These are phyloP conservation scores for Penicillium turbatum DNA, from an alignment of 495 filamentous ascomycete genomes.

Conservation along the genomic window DNA sequence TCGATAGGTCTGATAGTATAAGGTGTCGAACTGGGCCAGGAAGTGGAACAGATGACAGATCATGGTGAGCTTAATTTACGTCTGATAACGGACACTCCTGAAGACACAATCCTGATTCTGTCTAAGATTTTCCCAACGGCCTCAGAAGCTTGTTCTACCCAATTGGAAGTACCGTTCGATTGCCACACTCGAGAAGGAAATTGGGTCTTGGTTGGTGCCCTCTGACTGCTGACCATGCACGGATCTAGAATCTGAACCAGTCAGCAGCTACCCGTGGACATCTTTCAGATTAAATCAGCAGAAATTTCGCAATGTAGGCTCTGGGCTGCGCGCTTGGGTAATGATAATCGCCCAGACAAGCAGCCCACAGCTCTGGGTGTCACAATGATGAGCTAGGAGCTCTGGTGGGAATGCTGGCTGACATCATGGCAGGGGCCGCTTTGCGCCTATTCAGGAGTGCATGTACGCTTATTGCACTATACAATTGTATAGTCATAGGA, in stretches of 20 bases:
- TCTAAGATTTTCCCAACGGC: background rate
- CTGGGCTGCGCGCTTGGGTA: constrained; percentile 2
- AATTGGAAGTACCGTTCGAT: background rate
- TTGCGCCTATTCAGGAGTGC: background rate
- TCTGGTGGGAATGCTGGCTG: constrained; percentile 12
- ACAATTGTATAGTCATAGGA: background rate
- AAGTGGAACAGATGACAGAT: background rate
- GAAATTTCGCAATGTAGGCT: background rate
- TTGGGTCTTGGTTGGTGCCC: background rate
- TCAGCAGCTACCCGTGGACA: constrained; percentile 9
- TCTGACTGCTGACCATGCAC: background rate
- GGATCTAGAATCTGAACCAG: background rate
- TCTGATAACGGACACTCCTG: background rate
- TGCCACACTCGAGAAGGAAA: background rate
- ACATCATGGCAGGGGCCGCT: constrained; percentile 14
- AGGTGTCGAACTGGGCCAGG: background rate
- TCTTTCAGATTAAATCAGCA: background rate
- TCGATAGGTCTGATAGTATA: background rate
- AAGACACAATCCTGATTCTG: background rate
- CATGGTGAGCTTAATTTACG: background rate
- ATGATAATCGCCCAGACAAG: background rate
- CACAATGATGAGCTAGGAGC: constrained; percentile 23
- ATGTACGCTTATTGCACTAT: background rate
- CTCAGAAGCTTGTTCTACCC: background rate
- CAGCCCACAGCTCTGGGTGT: constrained; percentile 7